These are phyloP conservation scores for Mycena indigotica DNA, from an alignment of 768 basidiomycete genomes.

Conservation along the genomic window DNA sequence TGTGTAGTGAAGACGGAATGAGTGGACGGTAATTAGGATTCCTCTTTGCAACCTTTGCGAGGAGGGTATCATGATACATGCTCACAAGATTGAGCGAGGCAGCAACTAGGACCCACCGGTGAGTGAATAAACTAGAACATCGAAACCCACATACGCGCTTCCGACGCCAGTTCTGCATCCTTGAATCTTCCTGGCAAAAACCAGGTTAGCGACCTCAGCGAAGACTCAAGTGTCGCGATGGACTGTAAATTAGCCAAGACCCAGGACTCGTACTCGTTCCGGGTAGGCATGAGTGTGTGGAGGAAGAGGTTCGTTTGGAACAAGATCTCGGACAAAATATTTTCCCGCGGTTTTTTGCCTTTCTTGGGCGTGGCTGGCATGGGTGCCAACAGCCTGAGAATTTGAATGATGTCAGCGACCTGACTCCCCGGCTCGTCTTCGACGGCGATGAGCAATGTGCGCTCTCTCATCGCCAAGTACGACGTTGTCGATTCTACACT, in stretches of 20 bases:
- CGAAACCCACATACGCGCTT: constrained; percentile 72
- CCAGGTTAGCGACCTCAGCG: constrained; percentile 90
- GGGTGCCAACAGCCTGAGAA: background rate
- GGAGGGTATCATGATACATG: constrained; percentile 94
- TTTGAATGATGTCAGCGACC: too few species aligned
- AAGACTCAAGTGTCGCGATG: constrained; percentile 86
- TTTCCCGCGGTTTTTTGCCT: background rate
- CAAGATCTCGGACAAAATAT: background rate
- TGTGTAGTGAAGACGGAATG: constrained; percentile 75
- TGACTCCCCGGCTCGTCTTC: background rate
- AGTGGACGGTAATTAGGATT: constrained; percentile 75
- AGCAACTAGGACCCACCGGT: constrained; percentile 60
- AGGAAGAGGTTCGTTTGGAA: background rate
- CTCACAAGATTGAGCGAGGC: constrained; percentile 85
- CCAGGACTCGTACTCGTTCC: constrained; percentile 74
- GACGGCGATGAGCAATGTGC: background rate
- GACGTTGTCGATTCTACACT: background rate
- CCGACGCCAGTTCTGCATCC: constrained; percentile 94
- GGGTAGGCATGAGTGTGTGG: background rate
- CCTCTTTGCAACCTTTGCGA: constrained; percentile 62
- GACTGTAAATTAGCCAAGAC: constrained; percentile 83
- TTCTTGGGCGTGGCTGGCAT: background rate
- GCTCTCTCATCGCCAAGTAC: background rate
- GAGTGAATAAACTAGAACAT: constrained; percentile 15
- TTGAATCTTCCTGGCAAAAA: constrained; percentile 95